Percentiles rank a stretch among this genome's conserved stretches.
These are phyloP conservation scores for Pythium apleroticum DNA, from an alignment of 352 stramenopile genomes.

Conservation along the genomic window DNA sequence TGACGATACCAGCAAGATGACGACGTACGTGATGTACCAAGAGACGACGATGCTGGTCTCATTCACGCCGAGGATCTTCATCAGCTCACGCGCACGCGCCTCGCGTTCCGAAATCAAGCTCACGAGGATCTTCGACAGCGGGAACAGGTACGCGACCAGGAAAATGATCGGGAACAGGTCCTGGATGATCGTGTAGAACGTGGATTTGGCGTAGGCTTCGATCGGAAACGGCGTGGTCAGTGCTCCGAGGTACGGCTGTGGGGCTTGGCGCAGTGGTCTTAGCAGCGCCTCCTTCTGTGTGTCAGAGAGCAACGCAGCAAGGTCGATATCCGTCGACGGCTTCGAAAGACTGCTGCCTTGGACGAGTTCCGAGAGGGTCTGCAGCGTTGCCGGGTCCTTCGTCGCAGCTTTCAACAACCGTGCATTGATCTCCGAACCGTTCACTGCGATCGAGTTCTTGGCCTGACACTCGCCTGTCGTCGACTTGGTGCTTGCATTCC, in stretches of 20 bases:
- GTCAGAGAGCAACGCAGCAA: slow-evolving; percentile 8
- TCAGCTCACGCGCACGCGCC: slow-evolving; percentile 63
- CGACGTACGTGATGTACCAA: slow-evolving; percentile 87
- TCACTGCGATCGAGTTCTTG: slow-evolving; percentile 10
- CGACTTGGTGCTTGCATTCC: slow-evolving; percentile 23
- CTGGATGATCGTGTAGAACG: slow-evolving; percentile 46
- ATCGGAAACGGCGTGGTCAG: slow-evolving; percentile 27
- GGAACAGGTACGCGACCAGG: slow-evolving; percentile 74
- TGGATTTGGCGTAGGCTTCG: slow-evolving; percentile 17
- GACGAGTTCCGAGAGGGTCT: slow-evolving; percentile 16
- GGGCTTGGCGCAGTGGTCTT: slow-evolving; percentile 24
- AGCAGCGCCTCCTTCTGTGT: slow-evolving; percentile 16
- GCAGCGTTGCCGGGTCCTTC: slow-evolving; percentile 22
- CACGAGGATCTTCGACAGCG: slow-evolving; percentile 62
- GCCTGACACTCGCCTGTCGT: slow-evolving; percentile 33
- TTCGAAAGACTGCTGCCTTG: not conserved
- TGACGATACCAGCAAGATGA: slow-evolving; percentile 70
- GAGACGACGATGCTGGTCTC: slow-evolving; percentile 61
- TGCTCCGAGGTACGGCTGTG: slow-evolving; percentile 19
- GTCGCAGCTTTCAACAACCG: slow-evolving; percentile 24
- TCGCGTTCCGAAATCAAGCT: slow-evolving; percentile 83
- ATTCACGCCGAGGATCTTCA: slow-evolving; percentile 88
- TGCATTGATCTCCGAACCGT: slow-evolving; percentile 19
- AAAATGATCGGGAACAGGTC: slow-evolving; percentile 63
- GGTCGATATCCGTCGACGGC: slow-evolving; percentile 6